Percentiles rank a stretch among this genome's conserved stretches.
phyloP scores from a whole-genome alignment of 2,329 filamentous ascomycete species.

The Talaromyces sp. region DNA sequence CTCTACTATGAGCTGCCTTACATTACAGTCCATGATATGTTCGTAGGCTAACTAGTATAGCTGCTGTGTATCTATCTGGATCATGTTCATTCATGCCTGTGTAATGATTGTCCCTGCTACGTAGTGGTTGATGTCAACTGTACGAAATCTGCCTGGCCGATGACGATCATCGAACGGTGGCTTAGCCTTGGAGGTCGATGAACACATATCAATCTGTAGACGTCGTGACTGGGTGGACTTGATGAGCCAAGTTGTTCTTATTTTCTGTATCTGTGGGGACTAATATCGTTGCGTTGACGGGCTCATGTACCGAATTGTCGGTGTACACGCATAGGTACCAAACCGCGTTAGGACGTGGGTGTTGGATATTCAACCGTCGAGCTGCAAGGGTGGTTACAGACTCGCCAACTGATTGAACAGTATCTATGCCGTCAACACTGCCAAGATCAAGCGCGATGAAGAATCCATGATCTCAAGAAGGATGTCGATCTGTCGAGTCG shows the following conservation, averaged over 20 bases:
- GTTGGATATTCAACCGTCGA: constrained; percentile 19
- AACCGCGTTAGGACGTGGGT: too few relatives aligned
- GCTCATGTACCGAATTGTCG: too few relatives aligned
- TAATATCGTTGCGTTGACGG: too few relatives aligned
- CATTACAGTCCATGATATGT: too few relatives aligned
- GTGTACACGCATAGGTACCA: too few relatives aligned
- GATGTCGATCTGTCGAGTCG: neutral
- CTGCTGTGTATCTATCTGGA: too few relatives aligned
- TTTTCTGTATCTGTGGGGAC: neutral
- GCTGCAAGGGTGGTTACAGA: constrained; percentile 16
- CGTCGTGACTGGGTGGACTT: neutral
- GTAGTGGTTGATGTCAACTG: neutral
- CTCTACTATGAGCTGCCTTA: too few relatives aligned
- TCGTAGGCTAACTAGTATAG: too few relatives aligned
- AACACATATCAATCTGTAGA: neutral
- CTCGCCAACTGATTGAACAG: constrained; percentile 16
- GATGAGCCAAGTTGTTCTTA: neutral
- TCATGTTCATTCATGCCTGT: neutral
- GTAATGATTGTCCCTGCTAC: neutral
- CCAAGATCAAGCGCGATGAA: neutral
- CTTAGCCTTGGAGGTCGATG: neutral
- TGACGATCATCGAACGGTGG: neutral
- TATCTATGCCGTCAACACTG: neutral
- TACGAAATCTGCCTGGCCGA: neutral
- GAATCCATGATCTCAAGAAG: neutral